phyloP scores from a whole-genome alignment of 306 rosid genomes.

The Arachis hypogaea region DNA sequence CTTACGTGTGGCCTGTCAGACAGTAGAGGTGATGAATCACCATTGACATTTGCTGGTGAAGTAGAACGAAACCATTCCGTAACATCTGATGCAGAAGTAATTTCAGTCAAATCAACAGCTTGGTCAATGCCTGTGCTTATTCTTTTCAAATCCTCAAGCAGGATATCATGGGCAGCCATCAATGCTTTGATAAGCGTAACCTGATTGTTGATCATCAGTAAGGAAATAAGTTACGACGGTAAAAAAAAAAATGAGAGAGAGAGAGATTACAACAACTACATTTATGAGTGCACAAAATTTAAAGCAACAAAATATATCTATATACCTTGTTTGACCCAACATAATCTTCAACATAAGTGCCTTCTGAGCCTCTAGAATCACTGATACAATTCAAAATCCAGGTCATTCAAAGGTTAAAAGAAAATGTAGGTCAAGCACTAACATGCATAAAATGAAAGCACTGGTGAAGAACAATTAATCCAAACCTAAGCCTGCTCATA shows the following conservation, averaged over 20 bases:
- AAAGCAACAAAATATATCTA: constrained; percentile 40
- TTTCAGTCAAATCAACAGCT: constrained; percentile 73
- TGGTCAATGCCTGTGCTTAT: constrained; percentile 70
- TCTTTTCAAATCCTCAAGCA: constrained; percentile 81
- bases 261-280: not conserved
- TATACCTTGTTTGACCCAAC: constrained; percentile 63
- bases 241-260: constrained; percentile 4
- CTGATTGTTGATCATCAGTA: constrained; percentile 42
- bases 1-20: constrained; percentile 53
- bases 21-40: constrained; percentile 47
- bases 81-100: constrained; percentile 65
- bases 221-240: constrained; percentile 19
- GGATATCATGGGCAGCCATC: constrained; percentile 67
- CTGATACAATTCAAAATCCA: constrained; percentile 55
- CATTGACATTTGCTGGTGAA: constrained; percentile 43
- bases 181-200: constrained; percentile 73
- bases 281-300: constrained; percentile 8
- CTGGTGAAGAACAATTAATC: not conserved
- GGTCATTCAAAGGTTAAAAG: constrained; percentile 38
- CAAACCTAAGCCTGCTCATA: constrained; percentile 4
- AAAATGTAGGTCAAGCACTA: constrained; percentile 14
- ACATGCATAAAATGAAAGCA: constrained; percentile 1
- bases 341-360: constrained; percentile 50
- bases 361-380: constrained; percentile 53
- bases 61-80: constrained; percentile 53